Conservation (phyloP, 164 flowering plant genomes). For the Houttuynia cordata region DNA sequence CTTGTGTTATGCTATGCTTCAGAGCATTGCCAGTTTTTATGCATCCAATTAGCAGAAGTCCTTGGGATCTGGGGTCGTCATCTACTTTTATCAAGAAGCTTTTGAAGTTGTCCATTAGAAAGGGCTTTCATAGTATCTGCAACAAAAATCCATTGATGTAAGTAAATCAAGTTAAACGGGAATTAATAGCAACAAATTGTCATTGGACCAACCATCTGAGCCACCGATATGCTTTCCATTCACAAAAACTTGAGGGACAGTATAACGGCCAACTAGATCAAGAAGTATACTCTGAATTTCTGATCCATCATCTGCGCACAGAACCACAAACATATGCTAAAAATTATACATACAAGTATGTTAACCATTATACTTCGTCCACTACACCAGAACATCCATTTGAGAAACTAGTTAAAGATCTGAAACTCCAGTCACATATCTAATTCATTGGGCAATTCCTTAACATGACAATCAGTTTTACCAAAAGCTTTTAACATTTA, state of each 20-base stretch:
- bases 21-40: no score
- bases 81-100: constrained; percentile 36
- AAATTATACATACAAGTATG: constrained; percentile 6
- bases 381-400: no score
- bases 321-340: no score
- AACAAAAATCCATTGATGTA: constrained; percentile 5
- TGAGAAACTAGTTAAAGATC: no score
- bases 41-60: background rate
- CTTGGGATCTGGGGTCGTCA: background rate
- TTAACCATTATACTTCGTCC: no score
- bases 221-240: constrained; percentile 96
- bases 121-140: constrained; percentile 61
- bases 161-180: background rate
- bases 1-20: no score
- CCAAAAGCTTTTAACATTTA: no score
- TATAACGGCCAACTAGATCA: constrained; percentile 62
- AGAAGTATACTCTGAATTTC: constrained; percentile 73
- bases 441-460: no score
- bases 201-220: constrained; percentile 54
- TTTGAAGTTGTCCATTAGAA: constrained; percentile 50
- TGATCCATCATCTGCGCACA: constrained; percentile 57
- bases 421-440: no score
- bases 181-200: background rate
- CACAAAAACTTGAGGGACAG: constrained; percentile 95
- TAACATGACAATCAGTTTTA: no score